A percentile compares a stretch with the other conserved stretches of the same genome.
These are phyloP conservation scores for Asclepias syriaca DNA, from an alignment of 257 asterid genomes.

Conservation along the genomic window DNA sequence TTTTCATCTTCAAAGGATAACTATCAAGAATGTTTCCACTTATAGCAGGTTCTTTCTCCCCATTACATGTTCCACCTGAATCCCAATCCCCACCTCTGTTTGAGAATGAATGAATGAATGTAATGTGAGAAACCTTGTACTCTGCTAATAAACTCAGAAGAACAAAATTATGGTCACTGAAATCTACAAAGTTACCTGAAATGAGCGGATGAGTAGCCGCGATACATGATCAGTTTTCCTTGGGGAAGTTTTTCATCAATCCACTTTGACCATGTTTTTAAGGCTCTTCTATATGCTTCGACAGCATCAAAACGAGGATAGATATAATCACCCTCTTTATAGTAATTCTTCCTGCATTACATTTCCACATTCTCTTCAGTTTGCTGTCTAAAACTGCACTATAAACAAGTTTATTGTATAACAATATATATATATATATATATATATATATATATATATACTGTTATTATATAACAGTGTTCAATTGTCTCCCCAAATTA, in stretches of 20 bases:
- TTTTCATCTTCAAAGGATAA: conserved; percentile 86
- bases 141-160: not conserved
- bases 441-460: not conserved
- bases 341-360: conserved; percentile 76
- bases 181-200: conserved; percentile 50
- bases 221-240: conserved; percentile 64
- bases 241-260: conserved; percentile 38
- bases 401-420: not conserved
- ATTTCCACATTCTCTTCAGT: conserved; percentile 13
- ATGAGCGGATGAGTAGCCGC: conserved; percentile 98
- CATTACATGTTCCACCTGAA: conserved; percentile 89
- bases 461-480: not conserved
- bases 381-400: conserved; percentile 5
- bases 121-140: not conserved
- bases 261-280: conserved; percentile 91
- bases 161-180: not conserved
- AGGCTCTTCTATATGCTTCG: conserved; percentile 87
- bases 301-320: conserved; percentile 74
- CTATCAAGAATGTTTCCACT: conserved; percentile 57
- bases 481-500: not conserved
- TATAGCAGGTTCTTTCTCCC: conserved; percentile 69
- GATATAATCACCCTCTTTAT: conserved; percentile 60
- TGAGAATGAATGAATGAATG: not conserved
- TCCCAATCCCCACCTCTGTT: conserved; percentile 99
- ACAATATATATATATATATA: no score